Percentiles rank a stretch among this genome's conserved stretches.
These are phyloP conservation scores for Conticribra guillardii DNA, from an alignment of 108 stramenopile genomes.

Conservation along the genomic window DNA sequence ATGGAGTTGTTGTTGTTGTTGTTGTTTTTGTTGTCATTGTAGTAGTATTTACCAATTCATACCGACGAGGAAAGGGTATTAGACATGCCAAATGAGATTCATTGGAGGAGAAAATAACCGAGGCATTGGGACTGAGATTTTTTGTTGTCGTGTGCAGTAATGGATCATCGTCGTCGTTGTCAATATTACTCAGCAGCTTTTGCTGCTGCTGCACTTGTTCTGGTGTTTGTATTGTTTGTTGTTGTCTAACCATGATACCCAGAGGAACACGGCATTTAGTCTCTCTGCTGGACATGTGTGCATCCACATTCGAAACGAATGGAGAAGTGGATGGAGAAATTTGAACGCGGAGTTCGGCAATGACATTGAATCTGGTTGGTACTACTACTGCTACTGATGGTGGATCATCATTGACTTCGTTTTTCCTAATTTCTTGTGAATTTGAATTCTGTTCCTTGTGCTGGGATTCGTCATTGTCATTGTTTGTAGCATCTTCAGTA, in stretches of 20 bases:
- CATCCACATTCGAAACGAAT: constrained; percentile 27
- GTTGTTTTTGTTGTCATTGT: background rate
- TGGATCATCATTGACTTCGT: no score
- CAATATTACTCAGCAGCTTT: background rate
- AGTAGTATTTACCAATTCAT: constrained; percentile 23
- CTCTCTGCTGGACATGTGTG: constrained; percentile 39
- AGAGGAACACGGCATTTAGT: constrained; percentile 45
- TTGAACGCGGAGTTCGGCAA: constrained; percentile 50
- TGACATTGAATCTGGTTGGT: constrained; percentile 27
- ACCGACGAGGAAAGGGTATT: constrained; percentile 29
- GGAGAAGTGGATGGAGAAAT: constrained; percentile 29
- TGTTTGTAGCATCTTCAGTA: background rate
- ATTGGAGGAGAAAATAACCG: constrained; percentile 40
- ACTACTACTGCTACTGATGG: no score
- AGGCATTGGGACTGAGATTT: constrained; percentile 18
- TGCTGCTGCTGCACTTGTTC: background rate
- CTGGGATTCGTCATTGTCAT: background rate
- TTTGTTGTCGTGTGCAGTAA: background rate
- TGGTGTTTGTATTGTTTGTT: background rate
- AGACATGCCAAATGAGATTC: constrained; percentile 39
- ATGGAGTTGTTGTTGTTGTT: background rate
- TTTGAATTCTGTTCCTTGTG: background rate
- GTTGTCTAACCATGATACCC: constrained; percentile 32
- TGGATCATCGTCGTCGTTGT: background rate
- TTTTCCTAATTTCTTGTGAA: no score